phyloP scores from a whole-genome alignment of 2,329 filamentous ascomycete species.

The Thelonectria olida region DNA sequence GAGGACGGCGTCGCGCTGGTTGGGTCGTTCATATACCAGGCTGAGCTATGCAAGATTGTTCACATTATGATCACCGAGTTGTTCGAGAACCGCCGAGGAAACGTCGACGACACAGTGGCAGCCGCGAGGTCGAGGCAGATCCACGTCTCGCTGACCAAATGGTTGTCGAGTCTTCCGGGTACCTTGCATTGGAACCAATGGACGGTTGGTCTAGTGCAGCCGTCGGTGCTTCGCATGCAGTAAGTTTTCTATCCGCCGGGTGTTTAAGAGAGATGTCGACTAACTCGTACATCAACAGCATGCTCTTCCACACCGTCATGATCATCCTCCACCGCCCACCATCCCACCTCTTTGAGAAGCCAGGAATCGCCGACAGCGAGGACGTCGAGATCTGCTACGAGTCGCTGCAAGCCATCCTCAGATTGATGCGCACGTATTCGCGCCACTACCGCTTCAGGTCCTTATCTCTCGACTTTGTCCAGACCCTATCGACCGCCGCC shows the following conservation, averaged over 20 bases:
- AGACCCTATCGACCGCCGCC: slow-evolving; percentile 58
- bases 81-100: slow-evolving; percentile 57
- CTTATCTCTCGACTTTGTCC: slow-evolving; percentile 58
- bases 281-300: slow-evolving; percentile 41
- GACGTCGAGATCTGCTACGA: slow-evolving; percentile 61
- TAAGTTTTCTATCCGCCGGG: slow-evolving; percentile 27
- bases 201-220: slow-evolving; percentile 56
- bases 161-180: slow-evolving; percentile 55
- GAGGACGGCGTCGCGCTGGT: slow-evolving; percentile 56
- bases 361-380: slow-evolving; percentile 50
- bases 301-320: slow-evolving; percentile 61
- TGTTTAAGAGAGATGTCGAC: neutral
- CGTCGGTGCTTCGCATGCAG: slow-evolving; percentile 58
- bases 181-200: slow-evolving; percentile 62
- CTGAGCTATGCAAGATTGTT: slow-evolving; percentile 58
- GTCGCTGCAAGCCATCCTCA: slow-evolving; percentile 55
- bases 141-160: slow-evolving; percentile 57
- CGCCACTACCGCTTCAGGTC: slow-evolving; percentile 54
- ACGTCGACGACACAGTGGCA: slow-evolving; percentile 51
- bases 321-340: slow-evolving; percentile 61
- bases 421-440: slow-evolving; percentile 54
- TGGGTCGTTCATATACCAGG: slow-evolving; percentile 56
- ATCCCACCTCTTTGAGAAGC: slow-evolving; percentile 52
- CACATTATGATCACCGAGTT: slow-evolving; percentile 60
- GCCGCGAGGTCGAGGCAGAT: slow-evolving; percentile 55